Evolutionary conservation across 768 basidiomycete genomes (phyloP), one percentile per base, ranked within the genome.

Genomic region (Naganishia antarctica): DNA sequence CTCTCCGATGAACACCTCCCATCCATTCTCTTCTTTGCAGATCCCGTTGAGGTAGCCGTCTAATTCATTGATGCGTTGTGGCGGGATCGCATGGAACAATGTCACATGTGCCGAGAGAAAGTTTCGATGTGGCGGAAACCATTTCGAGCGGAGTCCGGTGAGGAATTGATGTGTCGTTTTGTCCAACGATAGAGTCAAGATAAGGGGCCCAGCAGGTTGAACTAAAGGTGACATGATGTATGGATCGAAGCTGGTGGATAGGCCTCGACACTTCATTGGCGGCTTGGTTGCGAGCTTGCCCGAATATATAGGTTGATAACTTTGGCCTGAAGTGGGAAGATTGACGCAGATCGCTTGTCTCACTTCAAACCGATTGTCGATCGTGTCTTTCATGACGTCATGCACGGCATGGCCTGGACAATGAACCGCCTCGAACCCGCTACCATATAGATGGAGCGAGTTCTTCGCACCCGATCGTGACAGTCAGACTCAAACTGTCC

Each of bases 21-120:
- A 73, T 15, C 65, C 69, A 8, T 60, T 45, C 32, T 40, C 40
- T 25, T 46, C 31, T 11, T 44, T 51, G 43, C 70, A 71, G 18
- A 69, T 69, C 3, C 16, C 41, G 7, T 68, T 50, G 5, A 71
- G 46, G 12, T 66, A 29, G 4, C 59, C 37, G n/a, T 71, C 68
- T 9, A 73, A 62, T 47, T 71, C 70, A 8, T 37, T 46, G 23
- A 66, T 45, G 12, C 70, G 69, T 29, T 70, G 66, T 2, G 65
- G 31, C 3, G 71, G 71, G 37, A 74, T 70, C 18, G 70, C 73
- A 48, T 71, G 70, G 64, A 71, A 71, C 6, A 73, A 60, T 1
- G 72, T 70, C n/a, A 73, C 59, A 58, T 73, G 72, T 0, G 70
- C 72, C 4, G 51, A 47, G 23, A 73, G 64, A 58, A 68, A 67